Percentiles rank a stretch among this genome's conserved stretches.
Evolutionary conservation across 2,329 filamentous ascomycete genomes (phyloP).

Genomic region (Paracorniculantispora psalliotae): DNA sequence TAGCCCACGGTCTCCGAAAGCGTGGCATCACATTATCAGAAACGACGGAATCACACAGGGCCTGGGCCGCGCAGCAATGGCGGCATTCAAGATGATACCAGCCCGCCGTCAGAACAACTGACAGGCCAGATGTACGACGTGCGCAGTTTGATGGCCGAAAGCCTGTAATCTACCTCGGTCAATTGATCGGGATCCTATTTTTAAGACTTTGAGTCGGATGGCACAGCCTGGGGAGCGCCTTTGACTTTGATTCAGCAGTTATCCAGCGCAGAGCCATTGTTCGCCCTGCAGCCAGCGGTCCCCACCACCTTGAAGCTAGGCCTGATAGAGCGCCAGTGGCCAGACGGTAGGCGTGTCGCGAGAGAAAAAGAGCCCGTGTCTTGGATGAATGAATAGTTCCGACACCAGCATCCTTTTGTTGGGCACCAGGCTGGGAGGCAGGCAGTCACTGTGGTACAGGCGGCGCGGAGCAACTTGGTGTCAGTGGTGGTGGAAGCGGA

Average conservation of each 20-base stretch:
- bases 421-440: too few species aligned
- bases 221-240: not conserved
- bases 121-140: not conserved
- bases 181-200: not conserved
- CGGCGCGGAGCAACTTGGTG: not conserved
- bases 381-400: constrained; percentile 1
- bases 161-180: not conserved
- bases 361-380: not conserved
- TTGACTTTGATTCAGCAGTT: constrained; percentile 4
- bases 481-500: not conserved
- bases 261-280: constrained; percentile 3
- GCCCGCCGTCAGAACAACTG: not conserved
- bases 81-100: not conserved
- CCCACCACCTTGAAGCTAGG: constrained; percentile 3
- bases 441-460: too few species aligned
- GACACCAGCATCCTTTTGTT: too few species aligned
- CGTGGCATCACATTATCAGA: constrained; percentile 1
- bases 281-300: constrained; percentile 9
- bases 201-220: not conserved
- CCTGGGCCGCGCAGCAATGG: not conserved
- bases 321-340: not conserved
- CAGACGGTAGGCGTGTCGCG: not conserved
- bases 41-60: not conserved
- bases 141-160: not conserved
- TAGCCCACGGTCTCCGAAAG: not conserved